Evolutionary conservation across 2,329 filamentous ascomycete species (phyloP).

Genomic region (Paraconiothyrium brasiliense): DNA sequence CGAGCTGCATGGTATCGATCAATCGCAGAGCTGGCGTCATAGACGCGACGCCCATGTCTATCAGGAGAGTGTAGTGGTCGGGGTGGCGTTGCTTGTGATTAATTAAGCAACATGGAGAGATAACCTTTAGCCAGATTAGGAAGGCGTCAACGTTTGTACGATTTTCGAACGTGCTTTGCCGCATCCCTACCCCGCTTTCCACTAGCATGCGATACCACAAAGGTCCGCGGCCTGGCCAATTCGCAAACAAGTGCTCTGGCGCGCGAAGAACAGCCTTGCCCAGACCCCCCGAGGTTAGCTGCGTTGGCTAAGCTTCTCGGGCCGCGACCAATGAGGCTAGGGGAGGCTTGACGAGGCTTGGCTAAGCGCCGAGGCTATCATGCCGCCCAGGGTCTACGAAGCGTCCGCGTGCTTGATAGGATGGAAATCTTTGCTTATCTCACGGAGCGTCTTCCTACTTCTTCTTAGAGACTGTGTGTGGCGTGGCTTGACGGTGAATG

Average conservation of each 20-base stretch:
- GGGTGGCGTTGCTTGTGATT: background rate
- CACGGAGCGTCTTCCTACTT: background rate
- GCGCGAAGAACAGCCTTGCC: background rate
- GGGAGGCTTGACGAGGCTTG: slow-evolving; percentile 3
- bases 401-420: background rate
- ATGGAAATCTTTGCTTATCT: background rate
- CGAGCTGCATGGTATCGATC: background rate
- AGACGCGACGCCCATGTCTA: background rate
- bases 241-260: background rate
- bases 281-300: background rate
- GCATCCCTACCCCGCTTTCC: background rate
- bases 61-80: background rate
- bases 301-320: slow-evolving; percentile 4
- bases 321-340: background rate
- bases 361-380: background rate
- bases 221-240: background rate
- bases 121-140: background rate
- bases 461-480: background rate
- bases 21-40: background rate
- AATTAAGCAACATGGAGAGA: background rate
- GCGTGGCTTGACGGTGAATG: background rate
- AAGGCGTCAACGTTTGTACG: background rate
- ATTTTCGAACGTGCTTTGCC: background rate
- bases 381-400: background rate
- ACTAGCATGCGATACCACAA: background rate